Conservation (phyloP, 208 protist genomes). For the Acanthamoeba healyi region DNA sequence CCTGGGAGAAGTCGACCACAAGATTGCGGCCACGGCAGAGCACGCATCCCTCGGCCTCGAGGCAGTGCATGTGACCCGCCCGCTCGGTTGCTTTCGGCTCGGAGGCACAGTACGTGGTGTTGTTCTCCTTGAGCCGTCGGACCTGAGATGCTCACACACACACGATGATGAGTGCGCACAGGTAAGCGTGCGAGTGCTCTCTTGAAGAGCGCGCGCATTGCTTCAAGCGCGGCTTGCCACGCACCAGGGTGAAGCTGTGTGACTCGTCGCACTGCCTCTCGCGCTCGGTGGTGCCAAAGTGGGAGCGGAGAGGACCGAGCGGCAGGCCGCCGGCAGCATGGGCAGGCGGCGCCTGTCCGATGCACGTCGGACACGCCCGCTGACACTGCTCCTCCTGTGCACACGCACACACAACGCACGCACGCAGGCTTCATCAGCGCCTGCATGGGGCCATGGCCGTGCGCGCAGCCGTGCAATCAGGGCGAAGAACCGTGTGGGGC, state of each 20-base stretch:
- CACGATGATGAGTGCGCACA: not conserved
- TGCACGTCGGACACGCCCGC: too few species aligned
- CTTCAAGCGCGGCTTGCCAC: too few species aligned
- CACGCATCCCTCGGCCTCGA: not conserved
- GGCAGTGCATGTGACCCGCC: not conserved
- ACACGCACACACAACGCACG: too few species aligned
- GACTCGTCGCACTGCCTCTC: not conserved
- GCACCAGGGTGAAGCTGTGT: not conserved
- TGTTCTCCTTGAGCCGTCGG: not conserved
- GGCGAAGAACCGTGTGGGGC: too few species aligned
- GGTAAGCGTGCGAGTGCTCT: too few species aligned
- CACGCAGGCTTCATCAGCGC: too few species aligned
- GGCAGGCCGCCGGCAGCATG: too few species aligned
- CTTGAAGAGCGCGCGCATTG: too few species aligned
- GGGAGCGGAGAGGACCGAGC: not conserved
- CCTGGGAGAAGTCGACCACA: constrained; percentile 5
- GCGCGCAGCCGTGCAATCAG: too few species aligned
- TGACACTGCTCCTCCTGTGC: too few species aligned
- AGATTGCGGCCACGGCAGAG: not conserved
- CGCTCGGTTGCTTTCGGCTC: not conserved
- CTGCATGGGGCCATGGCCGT: too few species aligned
- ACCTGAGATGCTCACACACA: not conserved
- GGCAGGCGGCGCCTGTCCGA: too few species aligned
- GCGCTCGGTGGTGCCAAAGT: not conserved
- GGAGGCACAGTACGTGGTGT: not conserved